These are phyloP conservation scores for Musa balbisiana DNA, from an alignment of 202 grass and related monocot species.

Conservation along the genomic window DNA sequence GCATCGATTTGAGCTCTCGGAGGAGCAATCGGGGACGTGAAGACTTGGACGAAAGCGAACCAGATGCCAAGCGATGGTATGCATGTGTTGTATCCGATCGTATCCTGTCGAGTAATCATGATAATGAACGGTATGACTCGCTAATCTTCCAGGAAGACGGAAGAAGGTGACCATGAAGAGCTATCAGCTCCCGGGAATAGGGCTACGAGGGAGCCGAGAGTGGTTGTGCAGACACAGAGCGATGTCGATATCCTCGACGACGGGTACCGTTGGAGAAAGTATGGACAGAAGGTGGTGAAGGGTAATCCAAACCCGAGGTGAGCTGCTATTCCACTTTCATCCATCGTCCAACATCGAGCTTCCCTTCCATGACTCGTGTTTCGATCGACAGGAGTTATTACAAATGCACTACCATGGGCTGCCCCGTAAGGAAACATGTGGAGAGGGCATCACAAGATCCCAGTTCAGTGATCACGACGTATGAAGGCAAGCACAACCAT, in stretches of 20 bases:
- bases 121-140: too few species aligned
- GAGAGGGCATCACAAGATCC: conserved; percentile 18
- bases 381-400: conserved; percentile 8
- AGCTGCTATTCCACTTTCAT: not conserved
- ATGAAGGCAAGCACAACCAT: conserved; percentile 23
- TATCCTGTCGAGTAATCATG: not conserved
- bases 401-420: conserved; percentile 17
- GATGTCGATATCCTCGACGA: conserved; percentile 27
- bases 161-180: conserved; percentile 22
- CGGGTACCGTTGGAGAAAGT: conserved; percentile 26
- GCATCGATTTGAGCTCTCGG: conserved; percentile 20
- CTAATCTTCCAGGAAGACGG: conserved; percentile 11
- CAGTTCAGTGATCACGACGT: conserved; percentile 15
- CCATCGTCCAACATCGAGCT: too few species aligned
- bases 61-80: conserved; percentile 38
- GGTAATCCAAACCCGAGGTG: conserved; percentile 31
- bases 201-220: conserved; percentile 16
- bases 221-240: conserved; percentile 25
- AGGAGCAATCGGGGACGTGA: conserved; percentile 14
- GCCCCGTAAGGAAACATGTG: conserved; percentile 19
- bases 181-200: conserved; percentile 8
- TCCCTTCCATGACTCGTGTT: not conserved
- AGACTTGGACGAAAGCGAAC: conserved; percentile 26
- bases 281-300: conserved; percentile 30
- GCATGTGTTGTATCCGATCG: not conserved